Evolutionary conservation across 73 alveolate genomes (phyloP).

Genomic region (Paramecium pentaurelia): DNA sequence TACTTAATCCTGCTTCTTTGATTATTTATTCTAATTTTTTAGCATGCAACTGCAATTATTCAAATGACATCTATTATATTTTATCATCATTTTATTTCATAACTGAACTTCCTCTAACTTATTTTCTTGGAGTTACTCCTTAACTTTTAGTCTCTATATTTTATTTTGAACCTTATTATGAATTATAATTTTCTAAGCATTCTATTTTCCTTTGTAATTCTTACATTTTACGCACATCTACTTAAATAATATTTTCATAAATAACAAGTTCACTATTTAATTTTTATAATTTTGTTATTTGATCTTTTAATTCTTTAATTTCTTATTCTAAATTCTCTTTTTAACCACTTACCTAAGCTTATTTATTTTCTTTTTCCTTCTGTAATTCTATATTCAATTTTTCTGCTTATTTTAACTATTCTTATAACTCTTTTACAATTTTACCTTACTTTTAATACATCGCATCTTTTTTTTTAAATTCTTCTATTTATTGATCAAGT

Average conservation of each 20-base stretch:
- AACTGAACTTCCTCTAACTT: not conserved
- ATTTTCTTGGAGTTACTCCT: not conserved
- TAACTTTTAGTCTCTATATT: not conserved
- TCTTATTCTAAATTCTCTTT: not conserved
- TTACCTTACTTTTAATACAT: not conserved
- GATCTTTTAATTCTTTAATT: not conserved
- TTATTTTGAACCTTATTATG: not conserved
- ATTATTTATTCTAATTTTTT: not conserved
- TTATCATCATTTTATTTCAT: not conserved
- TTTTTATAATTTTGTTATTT: not conserved
- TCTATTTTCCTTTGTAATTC: not conserved
- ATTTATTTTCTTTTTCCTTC: not conserved
- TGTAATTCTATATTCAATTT: not conserved
- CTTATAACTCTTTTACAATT: not conserved
- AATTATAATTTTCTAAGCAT: not conserved
- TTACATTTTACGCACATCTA: not conserved
- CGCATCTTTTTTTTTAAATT: not conserved
- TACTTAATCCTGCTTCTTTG: not conserved
- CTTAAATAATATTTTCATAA: not conserved
- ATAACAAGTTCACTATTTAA: not conserved
- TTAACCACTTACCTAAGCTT: not conserved
- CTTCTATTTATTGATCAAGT: not conserved
- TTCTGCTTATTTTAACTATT: not conserved
- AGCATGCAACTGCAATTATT: not conserved
- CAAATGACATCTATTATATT: not conserved